Evolutionary conservation across 768 basidiomycete genomes (phyloP).

Genomic region (Pisolithus microcarpus): DNA sequence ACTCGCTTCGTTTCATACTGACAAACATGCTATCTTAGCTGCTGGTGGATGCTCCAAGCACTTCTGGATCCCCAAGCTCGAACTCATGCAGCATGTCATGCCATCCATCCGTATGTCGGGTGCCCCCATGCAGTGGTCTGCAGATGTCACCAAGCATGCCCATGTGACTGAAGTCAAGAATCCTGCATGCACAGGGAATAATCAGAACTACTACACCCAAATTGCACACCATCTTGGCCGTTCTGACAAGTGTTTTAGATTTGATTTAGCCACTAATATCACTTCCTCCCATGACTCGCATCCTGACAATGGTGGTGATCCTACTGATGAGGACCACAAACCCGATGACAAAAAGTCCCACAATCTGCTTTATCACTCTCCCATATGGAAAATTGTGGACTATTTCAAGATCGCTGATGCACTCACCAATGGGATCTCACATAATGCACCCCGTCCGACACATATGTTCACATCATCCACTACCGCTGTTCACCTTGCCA

Average conservation of each 20-base stretch:
- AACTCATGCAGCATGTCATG: conserved; percentile 4
- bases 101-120: neutral
- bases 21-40: conserved; percentile 28
- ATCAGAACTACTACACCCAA: conserved; percentile 1
- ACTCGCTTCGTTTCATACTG: conserved; percentile 25
- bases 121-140: conserved; percentile 4
- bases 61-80: conserved; percentile 5
- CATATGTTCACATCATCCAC: neutral
- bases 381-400: neutral
- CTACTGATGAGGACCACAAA: neutral
- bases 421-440: neutral
- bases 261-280: neutral
- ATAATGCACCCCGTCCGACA: no score
- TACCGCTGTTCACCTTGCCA: conserved; percentile 3
- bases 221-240: neutral
- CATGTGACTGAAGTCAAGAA: neutral
- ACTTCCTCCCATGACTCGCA: neutral
- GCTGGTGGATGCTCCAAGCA: conserved; percentile 14
- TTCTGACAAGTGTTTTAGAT: neutral
- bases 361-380: neutral
- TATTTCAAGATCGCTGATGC: neutral
- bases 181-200: conserved; percentile 1
- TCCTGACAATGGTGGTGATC: neutral
- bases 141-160: conserved; percentile 3
- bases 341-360: neutral